Evolutionary conservation across 768 basidiomycete species (phyloP).

Genomic region (Rhodotorula kratochvilovae): DNA sequence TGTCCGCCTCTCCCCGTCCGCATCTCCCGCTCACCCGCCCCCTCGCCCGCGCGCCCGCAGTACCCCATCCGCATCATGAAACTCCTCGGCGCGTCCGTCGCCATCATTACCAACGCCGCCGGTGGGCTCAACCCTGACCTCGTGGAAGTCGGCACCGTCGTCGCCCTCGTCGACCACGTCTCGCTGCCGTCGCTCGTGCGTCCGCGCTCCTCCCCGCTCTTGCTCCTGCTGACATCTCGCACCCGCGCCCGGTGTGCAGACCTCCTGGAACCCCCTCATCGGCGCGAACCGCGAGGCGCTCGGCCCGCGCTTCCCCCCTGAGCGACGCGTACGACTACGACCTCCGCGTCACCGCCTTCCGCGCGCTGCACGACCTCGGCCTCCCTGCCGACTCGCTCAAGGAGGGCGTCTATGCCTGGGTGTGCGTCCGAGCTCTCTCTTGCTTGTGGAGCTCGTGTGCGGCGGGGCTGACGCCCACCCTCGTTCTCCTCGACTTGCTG

Average conservation of each 20-base stretch:
- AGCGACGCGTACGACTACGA: slow-evolving; percentile 73
- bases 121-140: slow-evolving; percentile 66
- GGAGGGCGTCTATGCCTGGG: slow-evolving; percentile 86
- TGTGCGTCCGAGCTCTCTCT: slow-evolving; percentile 46
- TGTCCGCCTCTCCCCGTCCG: no score
- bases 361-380: slow-evolving; percentile 62
- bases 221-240: background rate
- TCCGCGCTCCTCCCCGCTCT: background rate
- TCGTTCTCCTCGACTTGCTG: background rate
- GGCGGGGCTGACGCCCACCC: background rate
- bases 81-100: slow-evolving; percentile 62
- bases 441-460: no score
- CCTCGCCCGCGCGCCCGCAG: slow-evolving; percentile 59
- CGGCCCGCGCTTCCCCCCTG: slow-evolving; percentile 72
- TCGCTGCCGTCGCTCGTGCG: slow-evolving; percentile 48
- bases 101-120: slow-evolving; percentile 77
- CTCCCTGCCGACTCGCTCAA: slow-evolving; percentile 58
- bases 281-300: slow-evolving; percentile 60
- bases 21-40: no score
- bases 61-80: slow-evolving; percentile 58
- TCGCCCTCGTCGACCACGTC: slow-evolving; percentile 77
- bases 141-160: slow-evolving; percentile 75
- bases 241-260: slow-evolving; percentile 1
- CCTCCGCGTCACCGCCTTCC: slow-evolving; percentile 68
- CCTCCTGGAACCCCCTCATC: slow-evolving; percentile 62